phyloP scores from a whole-genome alignment of 1,284 basidiomycete species.

The Kalmanozyma brasiliensis region DNA sequence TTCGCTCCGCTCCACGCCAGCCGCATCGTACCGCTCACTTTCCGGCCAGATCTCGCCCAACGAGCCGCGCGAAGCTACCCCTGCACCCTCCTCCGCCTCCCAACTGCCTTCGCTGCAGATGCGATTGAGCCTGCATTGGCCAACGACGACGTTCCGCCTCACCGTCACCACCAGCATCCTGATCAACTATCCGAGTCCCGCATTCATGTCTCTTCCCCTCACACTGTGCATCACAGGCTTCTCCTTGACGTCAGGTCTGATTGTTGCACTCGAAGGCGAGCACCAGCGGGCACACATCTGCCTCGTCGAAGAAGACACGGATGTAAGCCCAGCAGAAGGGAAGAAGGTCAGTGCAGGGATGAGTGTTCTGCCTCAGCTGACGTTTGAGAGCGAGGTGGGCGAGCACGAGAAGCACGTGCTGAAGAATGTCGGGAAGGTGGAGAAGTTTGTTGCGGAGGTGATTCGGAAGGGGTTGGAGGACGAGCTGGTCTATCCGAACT shows the following conservation, averaged over 20 bases:
- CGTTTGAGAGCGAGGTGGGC: slow-evolving; percentile 96
- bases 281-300: slow-evolving; percentile 83
- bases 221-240: slow-evolving; percentile 88
- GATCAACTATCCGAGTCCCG: slow-evolving; percentile 92
- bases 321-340: slow-evolving; percentile 13
- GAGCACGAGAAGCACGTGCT: slow-evolving; percentile 94
- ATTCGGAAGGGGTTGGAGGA: slow-evolving; percentile 88
- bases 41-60: slow-evolving; percentile 28
- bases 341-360: slow-evolving; percentile 72
- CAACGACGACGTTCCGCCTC: slow-evolving; percentile 64
- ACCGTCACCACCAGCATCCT: slow-evolving; percentile 90
- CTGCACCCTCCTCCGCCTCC: slow-evolving; percentile 14
- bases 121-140: slow-evolving; percentile 60
- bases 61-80: slow-evolving; percentile 7
- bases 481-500: slow-evolving; percentile 66
- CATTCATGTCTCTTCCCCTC: slow-evolving; percentile 96
- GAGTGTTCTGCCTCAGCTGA: slow-evolving; percentile 86
- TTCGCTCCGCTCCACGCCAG: slow-evolving; percentile 22
- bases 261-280: slow-evolving; percentile 88
- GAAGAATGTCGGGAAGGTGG: slow-evolving; percentile 95
- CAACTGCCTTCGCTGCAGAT: slow-evolving; percentile 55
- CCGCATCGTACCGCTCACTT: slow-evolving; percentile 22
- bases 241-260: slow-evolving; percentile 84
- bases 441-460: slow-evolving; percentile 93
- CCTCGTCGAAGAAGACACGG: slow-evolving; percentile 69